Evolutionary conservation across 78 protist genomes (phyloP), one percentile per base, ranked within the genome.

Genomic region (Blattamonas nauphoetae): DNA sequence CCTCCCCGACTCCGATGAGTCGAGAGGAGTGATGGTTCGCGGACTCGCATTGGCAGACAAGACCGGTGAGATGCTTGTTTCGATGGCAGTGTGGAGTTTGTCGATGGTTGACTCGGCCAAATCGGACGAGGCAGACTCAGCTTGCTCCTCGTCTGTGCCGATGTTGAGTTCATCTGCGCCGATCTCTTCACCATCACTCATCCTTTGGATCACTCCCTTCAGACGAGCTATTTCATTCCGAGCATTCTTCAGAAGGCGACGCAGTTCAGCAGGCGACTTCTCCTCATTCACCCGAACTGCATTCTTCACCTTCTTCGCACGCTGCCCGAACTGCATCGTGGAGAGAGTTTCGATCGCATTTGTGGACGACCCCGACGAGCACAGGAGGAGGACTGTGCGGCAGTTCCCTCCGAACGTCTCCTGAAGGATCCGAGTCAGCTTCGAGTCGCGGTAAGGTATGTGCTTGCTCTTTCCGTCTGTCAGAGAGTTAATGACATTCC

Each of bases 361-460:
- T 42, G 46, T 81, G 32, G 79, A 41, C 29, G 85, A 86, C 4
- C 82, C 43, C 0, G 86, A 81, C 35, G 79, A 1, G 6, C 86
- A 85, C 36, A 88, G 43, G 45, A 88, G 35, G 43, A 88, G 64
- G 0, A 85, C n/a, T 21, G 90, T 88, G 71, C 2, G 46, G 4
- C 43, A 0, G 78, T 88, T 88, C 43, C 90, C 90, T 0, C 90
- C 90, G 1, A 88, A 32, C 4, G 77, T 55, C 38, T 88, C 90
- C 34, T 79, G 81, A 35, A 88, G 45, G 1, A 88, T 35, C 0
- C 90, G 64, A 36, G 90, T 88, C 78, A 88, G 85, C 78, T 79
- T 88, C 44, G 90, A 88, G 85, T 88, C 90, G 34, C 90, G 5
- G 44, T 88, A 88, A 2, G 90, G 90, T 1, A 88, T 71, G 85